Evolutionary conservation across 2,329 filamentous ascomycete genomes (phyloP), one percentile per base, ranked within the genome.

Genomic region (Pyrenophora graminea): DNA sequence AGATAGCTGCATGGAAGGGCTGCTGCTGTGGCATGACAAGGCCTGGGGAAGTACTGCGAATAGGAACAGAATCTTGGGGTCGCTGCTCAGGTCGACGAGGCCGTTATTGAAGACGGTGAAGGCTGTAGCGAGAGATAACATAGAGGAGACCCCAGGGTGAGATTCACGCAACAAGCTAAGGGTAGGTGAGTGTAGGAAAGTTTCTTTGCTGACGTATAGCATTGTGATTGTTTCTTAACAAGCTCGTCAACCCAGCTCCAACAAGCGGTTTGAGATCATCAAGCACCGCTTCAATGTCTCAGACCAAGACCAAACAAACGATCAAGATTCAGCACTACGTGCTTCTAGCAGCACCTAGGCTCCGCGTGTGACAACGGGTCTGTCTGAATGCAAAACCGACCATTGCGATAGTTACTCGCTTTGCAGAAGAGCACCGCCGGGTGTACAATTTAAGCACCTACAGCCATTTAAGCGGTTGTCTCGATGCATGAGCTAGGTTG

Each of bases 261-360:
- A 43, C 46, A 53, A 53, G 38, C 51, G 30, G 51, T 46, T 54
- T 51, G 47, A 41, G 31, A 38, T 43, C 18, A n/a, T 43, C 51
- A 51, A 54, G 43, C 51, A 41, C 32, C 15, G 37, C n/a, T 21
- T 19, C 18, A 33, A 33, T 49, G 25, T 44, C 33, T 27, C 19
- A 49, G 13, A 38, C 33, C 25, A 18, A 15, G n/a, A 19, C 18
- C 27, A 44, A 49, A 30, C 32, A 10, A 13, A 15, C 21, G n/a
- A 8, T 27, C n/a, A 27, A 31, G 4, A 4, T 17, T 23, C 33
- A 3, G 31, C 7, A 21, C 15, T 17, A 36, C 9, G 15, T 21
- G 39, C 38, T 13, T 36, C 17, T 36, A 13, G 27, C 27, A 9
- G 7, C 27, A 30, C 27, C 9, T 3, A 9, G 27, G 27, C 27